Evolutionary conservation across 768 basidiomycete genomes (phyloP), one percentile per base, ranked within the genome.

Genomic region (Hemileccinum impolitum): DNA sequence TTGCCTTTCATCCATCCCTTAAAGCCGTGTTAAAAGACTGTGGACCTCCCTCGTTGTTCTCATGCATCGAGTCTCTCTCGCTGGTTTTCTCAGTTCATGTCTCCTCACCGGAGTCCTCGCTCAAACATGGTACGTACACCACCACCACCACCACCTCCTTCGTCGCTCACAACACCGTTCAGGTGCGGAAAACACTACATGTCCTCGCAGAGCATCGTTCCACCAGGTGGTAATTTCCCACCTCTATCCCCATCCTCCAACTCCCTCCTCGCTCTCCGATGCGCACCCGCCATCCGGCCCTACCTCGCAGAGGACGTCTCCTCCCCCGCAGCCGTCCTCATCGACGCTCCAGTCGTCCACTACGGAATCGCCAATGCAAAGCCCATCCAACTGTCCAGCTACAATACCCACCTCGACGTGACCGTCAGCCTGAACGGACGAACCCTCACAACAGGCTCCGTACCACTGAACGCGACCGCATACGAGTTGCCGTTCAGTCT

Each of bases 161-260:
- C 4, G 18, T 38, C 37, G 12, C 13, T 38, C 3, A 38, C 21
- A 9, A 31, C 8, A 18, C 18, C n/a, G 6, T 17, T 32, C 43
- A 82, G 80, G 80, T 82, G 81, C 54, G 75, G 74, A 25, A 83
- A 82, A 54, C 69, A 79, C 45, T 83, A 83, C 56, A 75, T 71
- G 71, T 58, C 72, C 4, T 66, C 67, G 1, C 66, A 70, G 31
- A 71, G 70, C 14, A 46, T 75, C 25, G 66, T 70, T 7, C 64
- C 70, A 7, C 80, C 81, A 34, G 80, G 79, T 31, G 78, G 80
- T 26, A 69, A 73, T 53, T 81, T 80, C 50, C 72, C 70, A 2
- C 45, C 67, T 4, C 72, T 76, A 6, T 59, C 60, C 9, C 53
- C 59, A 1, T 74, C 73, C 3, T 52, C 67, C 1, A 61, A 59